Evolutionary conservation across 257 asterid species (phyloP).

Genomic region (Cynanchum wilfordii): DNA sequence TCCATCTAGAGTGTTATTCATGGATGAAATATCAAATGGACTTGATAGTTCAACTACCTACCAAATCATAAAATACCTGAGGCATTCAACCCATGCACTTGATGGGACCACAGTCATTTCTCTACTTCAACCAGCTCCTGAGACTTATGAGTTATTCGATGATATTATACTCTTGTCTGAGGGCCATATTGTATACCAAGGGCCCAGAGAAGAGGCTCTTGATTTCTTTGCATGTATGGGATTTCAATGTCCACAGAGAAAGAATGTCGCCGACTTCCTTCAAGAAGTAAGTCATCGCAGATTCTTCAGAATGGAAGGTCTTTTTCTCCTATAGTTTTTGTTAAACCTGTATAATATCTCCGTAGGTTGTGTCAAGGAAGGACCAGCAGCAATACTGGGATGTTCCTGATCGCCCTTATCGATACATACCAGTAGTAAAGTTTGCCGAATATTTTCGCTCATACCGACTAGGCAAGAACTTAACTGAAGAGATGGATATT

Average conservation of each 20-base stretch:
- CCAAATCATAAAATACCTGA: constrained; percentile 74
- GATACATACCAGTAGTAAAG: constrained; percentile 53
- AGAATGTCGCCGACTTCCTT: constrained; percentile 92
- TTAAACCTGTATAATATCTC: constrained; percentile 16
- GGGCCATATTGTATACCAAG: constrained; percentile 89
- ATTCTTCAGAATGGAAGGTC: constrained; percentile 15
- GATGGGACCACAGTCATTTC: constrained; percentile 79
- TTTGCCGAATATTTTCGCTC: constrained; percentile 80
- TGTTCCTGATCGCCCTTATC: constrained; percentile 54
- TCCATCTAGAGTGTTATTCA: constrained; percentile 75
- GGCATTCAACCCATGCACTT: constrained; percentile 72
- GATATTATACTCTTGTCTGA: constrained; percentile 81
- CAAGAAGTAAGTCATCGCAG: constrained; percentile 65
- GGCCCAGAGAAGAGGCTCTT: constrained; percentile 62
- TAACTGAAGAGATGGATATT: constrained; percentile 50
- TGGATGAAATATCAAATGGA: constrained; percentile 97
- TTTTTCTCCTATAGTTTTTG: constrained; percentile 2
- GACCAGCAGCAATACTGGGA: constrained; percentile 96
- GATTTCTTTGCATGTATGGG: constrained; percentile 79
- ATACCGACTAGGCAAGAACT: constrained; percentile 51
- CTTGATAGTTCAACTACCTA: constrained; percentile 94
- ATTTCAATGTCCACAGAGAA: constrained; percentile 77
- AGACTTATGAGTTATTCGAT: constrained; percentile 88
- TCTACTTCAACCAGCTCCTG: constrained; percentile 98
- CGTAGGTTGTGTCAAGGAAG: constrained; percentile 77